Evolutionary conservation across 352 stramenopile genomes (phyloP).

Genomic region (Phytophthora megakarya): DNA sequence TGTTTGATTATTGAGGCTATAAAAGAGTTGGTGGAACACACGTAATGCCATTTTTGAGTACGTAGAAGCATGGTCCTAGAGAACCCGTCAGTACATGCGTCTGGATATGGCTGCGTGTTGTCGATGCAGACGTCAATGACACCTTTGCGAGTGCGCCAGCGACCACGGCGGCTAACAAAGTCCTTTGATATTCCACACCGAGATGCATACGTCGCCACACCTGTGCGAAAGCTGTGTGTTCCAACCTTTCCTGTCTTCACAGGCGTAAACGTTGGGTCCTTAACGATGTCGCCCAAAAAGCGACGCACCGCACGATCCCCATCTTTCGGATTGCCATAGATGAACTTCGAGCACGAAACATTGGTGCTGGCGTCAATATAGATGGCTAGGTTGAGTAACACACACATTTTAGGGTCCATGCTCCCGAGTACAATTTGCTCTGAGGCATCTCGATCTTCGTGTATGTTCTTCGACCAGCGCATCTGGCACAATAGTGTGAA

Average conservation of each 20-base stretch:
- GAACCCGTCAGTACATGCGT: constrained; percentile 10
- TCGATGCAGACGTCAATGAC: constrained; percentile 18
- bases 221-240: constrained; percentile 7
- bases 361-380: constrained; percentile 15
- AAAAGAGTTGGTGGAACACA: background rate
- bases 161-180: constrained; percentile 14
- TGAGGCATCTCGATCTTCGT: constrained; percentile 23
- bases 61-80: constrained; percentile 22
- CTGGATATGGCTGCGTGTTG: no score
- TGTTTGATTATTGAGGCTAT: constrained; percentile 8
- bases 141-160: constrained; percentile 17
- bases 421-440: constrained; percentile 32
- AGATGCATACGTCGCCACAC: constrained; percentile 14
- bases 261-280: constrained; percentile 3
- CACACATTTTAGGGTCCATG: constrained; percentile 25
- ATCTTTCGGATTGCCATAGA: constrained; percentile 22
- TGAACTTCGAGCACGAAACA: constrained; percentile 2
- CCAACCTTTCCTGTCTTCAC: constrained; percentile 9
- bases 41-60: constrained; percentile 5
- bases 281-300: no score
- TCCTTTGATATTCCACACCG: constrained; percentile 16
- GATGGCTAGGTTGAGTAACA: constrained; percentile 23
- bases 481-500: constrained; percentile 21
- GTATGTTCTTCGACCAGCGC: constrained; percentile 31
- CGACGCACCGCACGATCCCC: constrained; percentile 15